Evolutionary conservation across 345 rosid species (phyloP).

Genomic region (Trapa incisa): DNA sequence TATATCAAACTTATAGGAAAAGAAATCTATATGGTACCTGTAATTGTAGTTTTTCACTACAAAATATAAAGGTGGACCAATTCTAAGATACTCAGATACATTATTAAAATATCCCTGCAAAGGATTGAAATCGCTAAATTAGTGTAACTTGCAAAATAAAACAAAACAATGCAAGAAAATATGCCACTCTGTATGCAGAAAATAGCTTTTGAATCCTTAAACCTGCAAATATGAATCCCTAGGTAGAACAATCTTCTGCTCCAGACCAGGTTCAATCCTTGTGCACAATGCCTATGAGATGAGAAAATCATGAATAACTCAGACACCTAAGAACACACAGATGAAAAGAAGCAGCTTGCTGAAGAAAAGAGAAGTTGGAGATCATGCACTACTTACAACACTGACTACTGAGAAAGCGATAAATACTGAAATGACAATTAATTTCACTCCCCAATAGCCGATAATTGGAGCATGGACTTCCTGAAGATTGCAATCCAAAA

Average conservation of each 20-base stretch:
- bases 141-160: slow-evolving; percentile 10
- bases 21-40: slow-evolving; percentile 33
- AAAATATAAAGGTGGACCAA: slow-evolving; percentile 90
- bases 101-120: slow-evolving; percentile 80
- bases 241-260: slow-evolving; percentile 93
- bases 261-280: slow-evolving; percentile 87
- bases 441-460: slow-evolving; percentile 69
- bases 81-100: slow-evolving; percentile 67
- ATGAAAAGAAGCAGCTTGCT: neutral
- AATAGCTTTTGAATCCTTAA: slow-evolving; percentile 12
- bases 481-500: slow-evolving; percentile 25
- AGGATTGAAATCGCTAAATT: slow-evolving; percentile 9
- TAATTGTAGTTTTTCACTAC: slow-evolving; percentile 87
- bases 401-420: slow-evolving; percentile 66
- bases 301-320: slow-evolving; percentile 2
- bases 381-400: slow-evolving; percentile 48
- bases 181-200: neutral
- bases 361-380: slow-evolving; percentile 1
- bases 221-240: slow-evolving; percentile 97
- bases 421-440: slow-evolving; percentile 58
- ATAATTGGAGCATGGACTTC: slow-evolving; percentile 82
- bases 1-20: neutral
- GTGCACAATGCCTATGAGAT: slow-evolving; percentile 63
- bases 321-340: slow-evolving; percentile 1
- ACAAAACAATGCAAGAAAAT: neutral